Evolutionary conservation across 23 red algal species (phyloP), one percentile per base, ranked within the genome.

Genomic region (Gracilaria vermiculophylla): DNA sequence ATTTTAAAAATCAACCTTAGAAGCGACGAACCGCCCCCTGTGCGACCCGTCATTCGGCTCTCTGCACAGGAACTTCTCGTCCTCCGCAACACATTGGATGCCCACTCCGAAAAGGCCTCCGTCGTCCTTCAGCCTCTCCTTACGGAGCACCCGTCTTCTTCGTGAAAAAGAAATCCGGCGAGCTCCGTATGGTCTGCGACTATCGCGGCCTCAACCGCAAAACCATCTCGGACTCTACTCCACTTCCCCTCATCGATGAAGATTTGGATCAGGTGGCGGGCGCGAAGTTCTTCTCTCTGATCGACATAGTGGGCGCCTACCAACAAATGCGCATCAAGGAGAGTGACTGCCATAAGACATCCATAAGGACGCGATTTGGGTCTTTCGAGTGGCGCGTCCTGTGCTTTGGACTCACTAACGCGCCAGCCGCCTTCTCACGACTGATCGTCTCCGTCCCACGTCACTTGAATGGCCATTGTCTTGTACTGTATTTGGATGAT

Each of bases 321-420:
- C 69, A 74, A 15, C 69, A 74, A 43, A 74, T 74, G 69, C 37
- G 69, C 12, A 31, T 74, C 17, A 32, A 35, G 0, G 69, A 74
- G 10, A 12, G 39, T 0, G 69, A 74, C 39, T 74, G 69, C 19
- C 69, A 74, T 40, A 74, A 74, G 36, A 74, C 69, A 37, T 16
- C 69, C 16, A 74, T 74, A 0, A 11, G 69, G 35, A 74, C 35
- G n/a, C 0, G 35, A 32, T 74, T 74, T 11, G 25, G 69, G n/a
- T 74, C 69, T 0, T 31, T 37, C 39, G 69, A 74, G 11, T 74
- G 25, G 69, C 8, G 0, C 37, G 69, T 74, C 9, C 19, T 74
- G 40, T 74, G 28, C 13, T 74, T 74, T 19, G 69, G 25, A 34
- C 25, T 31, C 9, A 11, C 29, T 37, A 74, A 74, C 36, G 69